Evolutionary conservation across 192 early-diverging fungal genomes (phyloP).

Genomic region (Podila horticola): DNA sequence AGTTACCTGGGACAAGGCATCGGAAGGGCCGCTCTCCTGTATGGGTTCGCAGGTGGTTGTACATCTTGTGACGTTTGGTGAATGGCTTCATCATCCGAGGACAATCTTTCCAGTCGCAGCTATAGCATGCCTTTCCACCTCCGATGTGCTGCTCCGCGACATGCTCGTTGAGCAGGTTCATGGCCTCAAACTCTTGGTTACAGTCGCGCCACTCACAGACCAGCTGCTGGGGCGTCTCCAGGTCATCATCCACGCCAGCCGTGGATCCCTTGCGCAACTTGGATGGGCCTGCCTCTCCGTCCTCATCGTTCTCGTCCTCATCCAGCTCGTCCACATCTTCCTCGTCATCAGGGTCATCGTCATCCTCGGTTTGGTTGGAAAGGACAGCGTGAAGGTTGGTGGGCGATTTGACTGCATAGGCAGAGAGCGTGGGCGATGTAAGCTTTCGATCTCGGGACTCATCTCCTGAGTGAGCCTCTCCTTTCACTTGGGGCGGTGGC

Average conservation of each 20-base stretch:
- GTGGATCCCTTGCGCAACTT: slow-evolving; percentile 37
- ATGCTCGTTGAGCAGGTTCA: slow-evolving; percentile 60
- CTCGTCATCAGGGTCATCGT: slow-evolving; percentile 25
- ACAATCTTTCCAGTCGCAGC: slow-evolving; percentile 60
- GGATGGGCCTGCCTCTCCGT: slow-evolving; percentile 8
- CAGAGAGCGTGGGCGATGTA: slow-evolving; percentile 16
- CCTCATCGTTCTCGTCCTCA: slow-evolving; percentile 48
- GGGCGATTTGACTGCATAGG: slow-evolving; percentile 43
- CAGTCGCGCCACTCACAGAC: slow-evolving; percentile 65
- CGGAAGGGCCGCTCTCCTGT: slow-evolving; percentile 80
- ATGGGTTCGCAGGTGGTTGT: slow-evolving; percentile 76
- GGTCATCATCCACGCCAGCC: background rate
- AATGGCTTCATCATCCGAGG: slow-evolving; percentile 64
- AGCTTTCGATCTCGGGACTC: slow-evolving; percentile 15
- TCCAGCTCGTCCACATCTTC: slow-evolving; percentile 35
- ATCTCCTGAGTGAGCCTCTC: slow-evolving; percentile 13
- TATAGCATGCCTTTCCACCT: slow-evolving; percentile 64
- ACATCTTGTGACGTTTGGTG: slow-evolving; percentile 75
- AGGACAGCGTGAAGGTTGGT: slow-evolving; percentile 45
- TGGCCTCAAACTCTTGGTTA: slow-evolving; percentile 34
- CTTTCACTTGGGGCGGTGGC: slow-evolving; percentile 2
- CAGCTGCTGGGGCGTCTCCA: slow-evolving; percentile 44
- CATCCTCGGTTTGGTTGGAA: slow-evolving; percentile 13
- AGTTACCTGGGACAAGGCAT: slow-evolving; percentile 63
- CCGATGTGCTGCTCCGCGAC: slow-evolving; percentile 64